phyloP scores from a whole-genome alignment of 192 early-diverging fungal genomes.

The Podila minutissima region DNA sequence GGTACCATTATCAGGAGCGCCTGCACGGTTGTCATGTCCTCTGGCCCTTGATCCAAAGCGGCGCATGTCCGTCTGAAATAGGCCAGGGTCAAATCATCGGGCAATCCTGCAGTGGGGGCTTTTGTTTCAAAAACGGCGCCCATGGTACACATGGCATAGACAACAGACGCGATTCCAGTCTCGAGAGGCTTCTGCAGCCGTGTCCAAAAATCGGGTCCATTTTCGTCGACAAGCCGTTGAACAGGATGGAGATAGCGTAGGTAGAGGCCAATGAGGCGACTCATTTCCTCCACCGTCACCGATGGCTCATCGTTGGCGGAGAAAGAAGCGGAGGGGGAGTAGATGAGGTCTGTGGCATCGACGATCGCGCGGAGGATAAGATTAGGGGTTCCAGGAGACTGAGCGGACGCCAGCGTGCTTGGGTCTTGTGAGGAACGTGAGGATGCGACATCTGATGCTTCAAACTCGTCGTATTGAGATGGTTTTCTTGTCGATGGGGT shows the following conservation, averaged over 20 bases:
- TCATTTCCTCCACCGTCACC: slow-evolving; percentile 9
- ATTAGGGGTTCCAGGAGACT: slow-evolving; percentile 14
- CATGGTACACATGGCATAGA: slow-evolving; percentile 43
- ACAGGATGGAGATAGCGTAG: slow-evolving; percentile 32
- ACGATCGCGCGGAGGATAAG: slow-evolving; percentile 21
- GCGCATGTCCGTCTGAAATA: slow-evolving; percentile 11
- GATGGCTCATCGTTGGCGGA: not conserved
- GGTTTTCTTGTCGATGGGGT: not conserved
- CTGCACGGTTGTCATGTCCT: slow-evolving; percentile 30
- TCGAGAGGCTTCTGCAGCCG: slow-evolving; percentile 20
- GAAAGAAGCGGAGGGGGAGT: not conserved
- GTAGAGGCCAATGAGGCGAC: slow-evolving; percentile 21
- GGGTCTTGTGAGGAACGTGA: not conserved
- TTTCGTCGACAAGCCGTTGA: slow-evolving; percentile 22
- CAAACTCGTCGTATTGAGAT: not conserved
- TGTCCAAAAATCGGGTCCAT: slow-evolving; percentile 29
- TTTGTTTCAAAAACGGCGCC: slow-evolving; percentile 20
- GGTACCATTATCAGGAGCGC: slow-evolving; percentile 19
- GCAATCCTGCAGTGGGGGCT: not conserved
- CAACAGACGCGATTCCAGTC: slow-evolving; percentile 24
- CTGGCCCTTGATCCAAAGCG: slow-evolving; percentile 2
- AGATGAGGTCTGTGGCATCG: slow-evolving; percentile 2
- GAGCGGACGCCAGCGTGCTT: not conserved
- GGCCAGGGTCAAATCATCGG: slow-evolving; percentile 12
- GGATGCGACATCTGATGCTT: slow-evolving; percentile 1